These are phyloP conservation scores for Phaeophleospora eucalypticola DNA, from an alignment of 2,329 filamentous ascomycete species.

Conservation along the genomic window DNA sequence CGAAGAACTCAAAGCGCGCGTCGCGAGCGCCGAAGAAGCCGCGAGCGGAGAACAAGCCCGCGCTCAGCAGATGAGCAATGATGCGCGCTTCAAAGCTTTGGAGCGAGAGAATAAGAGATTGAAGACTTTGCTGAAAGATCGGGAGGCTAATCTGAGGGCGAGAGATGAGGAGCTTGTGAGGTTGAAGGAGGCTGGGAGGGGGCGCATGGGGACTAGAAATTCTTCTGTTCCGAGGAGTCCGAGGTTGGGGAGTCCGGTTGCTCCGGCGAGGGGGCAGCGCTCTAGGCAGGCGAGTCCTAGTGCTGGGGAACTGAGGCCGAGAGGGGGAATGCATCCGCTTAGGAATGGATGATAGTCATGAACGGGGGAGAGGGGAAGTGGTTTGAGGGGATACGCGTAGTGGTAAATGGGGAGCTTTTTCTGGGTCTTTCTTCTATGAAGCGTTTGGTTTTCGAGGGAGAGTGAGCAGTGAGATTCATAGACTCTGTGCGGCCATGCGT, in stretches of 20 bases:
- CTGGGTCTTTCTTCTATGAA: too few species aligned
- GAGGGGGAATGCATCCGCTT: slow-evolving; percentile 22
- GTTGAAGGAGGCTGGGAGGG: slow-evolving; percentile 31
- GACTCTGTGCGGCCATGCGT: too few species aligned
- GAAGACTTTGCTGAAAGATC: slow-evolving; percentile 24
- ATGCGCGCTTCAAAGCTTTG: slow-evolving; percentile 21
- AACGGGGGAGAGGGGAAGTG: background rate
- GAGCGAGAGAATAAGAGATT: slow-evolving; percentile 27
- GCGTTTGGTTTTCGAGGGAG: too few species aligned
- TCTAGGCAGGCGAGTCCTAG: slow-evolving; percentile 31
- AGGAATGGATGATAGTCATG: slow-evolving; percentile 7
- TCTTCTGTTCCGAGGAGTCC: slow-evolving; percentile 36
- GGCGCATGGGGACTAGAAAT: slow-evolving; percentile 34
- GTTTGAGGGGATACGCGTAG: background rate
- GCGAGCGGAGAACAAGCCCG: slow-evolving; percentile 28
- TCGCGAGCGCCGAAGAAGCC: slow-evolving; percentile 22
- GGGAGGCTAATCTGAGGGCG: slow-evolving; percentile 27
- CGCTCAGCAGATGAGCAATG: slow-evolving; percentile 23
- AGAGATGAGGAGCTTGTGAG: slow-evolving; percentile 34
- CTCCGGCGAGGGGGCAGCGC: slow-evolving; percentile 24
- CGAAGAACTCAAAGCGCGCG: slow-evolving; percentile 40
- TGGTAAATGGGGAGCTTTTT: too few species aligned
- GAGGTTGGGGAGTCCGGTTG: slow-evolving; percentile 30
- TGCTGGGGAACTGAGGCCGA: slow-evolving; percentile 18
- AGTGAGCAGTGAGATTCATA: too few species aligned